A percentile compares a stretch with the other conserved stretches of the same genome.
These are phyloP conservation scores for Penicillium crustosum DNA, from an alignment of 2,329 filamentous ascomycete genomes.

Conservation along the genomic window DNA sequence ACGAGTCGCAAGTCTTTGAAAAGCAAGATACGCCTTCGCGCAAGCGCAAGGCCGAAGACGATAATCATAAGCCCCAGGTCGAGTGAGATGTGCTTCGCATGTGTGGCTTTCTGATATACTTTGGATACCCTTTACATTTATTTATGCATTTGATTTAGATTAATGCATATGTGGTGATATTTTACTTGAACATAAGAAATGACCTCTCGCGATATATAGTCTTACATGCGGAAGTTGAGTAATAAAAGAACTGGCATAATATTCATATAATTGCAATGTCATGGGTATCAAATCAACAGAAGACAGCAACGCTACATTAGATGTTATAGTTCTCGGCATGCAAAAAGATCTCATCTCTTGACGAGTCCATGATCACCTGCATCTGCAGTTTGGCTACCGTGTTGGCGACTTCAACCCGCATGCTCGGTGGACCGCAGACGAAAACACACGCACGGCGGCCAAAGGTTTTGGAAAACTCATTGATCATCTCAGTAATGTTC, in stretches of 20 bases:
- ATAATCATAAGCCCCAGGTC: slow-evolving; percentile 15
- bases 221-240: not conserved
- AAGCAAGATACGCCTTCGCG: slow-evolving; percentile 20
- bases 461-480: slow-evolving; percentile 76
- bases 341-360: slow-evolving; percentile 85
- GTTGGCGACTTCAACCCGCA: slow-evolving; percentile 85
- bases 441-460: slow-evolving; percentile 84
- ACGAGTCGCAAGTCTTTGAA: slow-evolving; percentile 36
- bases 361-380: slow-evolving; percentile 75
- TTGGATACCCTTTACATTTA: slow-evolving; percentile 15
- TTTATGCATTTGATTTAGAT: slow-evolving; percentile 1
- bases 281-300: slow-evolving; percentile 20
- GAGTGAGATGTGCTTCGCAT: slow-evolving; percentile 15
- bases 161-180: not conserved
- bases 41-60: slow-evolving; percentile 36
- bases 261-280: slow-evolving; percentile 3
- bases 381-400: slow-evolving; percentile 80
- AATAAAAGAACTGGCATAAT: not conserved
- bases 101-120: slow-evolving; percentile 8
- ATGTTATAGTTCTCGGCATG: slow-evolving; percentile 95
- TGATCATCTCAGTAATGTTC: slow-evolving; percentile 82
- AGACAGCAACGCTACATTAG: slow-evolving; percentile 44
- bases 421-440: slow-evolving; percentile 83
- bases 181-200: not conserved
- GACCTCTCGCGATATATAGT: not conserved